Evolutionary conservation across 1,139 yeast species (phyloP).

Genomic region (Meyerozyma carpophila): DNA sequence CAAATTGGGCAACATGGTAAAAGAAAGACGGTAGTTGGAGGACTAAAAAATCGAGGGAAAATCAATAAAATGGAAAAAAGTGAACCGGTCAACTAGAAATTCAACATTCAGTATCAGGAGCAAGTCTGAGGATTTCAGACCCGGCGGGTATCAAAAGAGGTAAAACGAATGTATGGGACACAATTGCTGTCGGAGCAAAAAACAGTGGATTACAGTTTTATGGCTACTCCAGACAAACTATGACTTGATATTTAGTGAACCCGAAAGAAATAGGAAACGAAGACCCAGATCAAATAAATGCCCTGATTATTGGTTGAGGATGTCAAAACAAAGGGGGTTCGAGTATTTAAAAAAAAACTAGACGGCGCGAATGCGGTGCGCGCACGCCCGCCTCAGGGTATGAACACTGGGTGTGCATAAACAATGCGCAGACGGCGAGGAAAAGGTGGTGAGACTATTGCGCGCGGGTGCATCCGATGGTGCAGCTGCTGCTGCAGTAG

Average conservation of each 20-base stretch:
- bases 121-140: not conserved
- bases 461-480: not conserved
- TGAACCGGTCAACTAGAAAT: not conserved
- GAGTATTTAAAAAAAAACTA: not conserved
- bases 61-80: not conserved
- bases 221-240: not conserved
- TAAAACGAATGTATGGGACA: not conserved
- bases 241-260: not conserved
- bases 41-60: not conserved
- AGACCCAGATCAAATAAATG: not conserved
- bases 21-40: conserved; percentile 10
- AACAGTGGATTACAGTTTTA: not conserved
- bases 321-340: conserved; percentile 1
- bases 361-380: conserved; percentile 1
- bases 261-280: not conserved
- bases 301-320: not conserved
- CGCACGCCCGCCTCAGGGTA: not conserved
- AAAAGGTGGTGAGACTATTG: not conserved
- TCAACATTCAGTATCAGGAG: not conserved
- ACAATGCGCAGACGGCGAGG: not conserved
- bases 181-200: not conserved
- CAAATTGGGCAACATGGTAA: conserved; percentile 2
- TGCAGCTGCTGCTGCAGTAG: not conserved
- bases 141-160: not conserved
- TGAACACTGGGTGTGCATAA: conserved; percentile 1